These are phyloP conservation scores for Vitis rotundifolia DNA, from an alignment of 164 flowering plant species.

Conservation along the genomic window DNA sequence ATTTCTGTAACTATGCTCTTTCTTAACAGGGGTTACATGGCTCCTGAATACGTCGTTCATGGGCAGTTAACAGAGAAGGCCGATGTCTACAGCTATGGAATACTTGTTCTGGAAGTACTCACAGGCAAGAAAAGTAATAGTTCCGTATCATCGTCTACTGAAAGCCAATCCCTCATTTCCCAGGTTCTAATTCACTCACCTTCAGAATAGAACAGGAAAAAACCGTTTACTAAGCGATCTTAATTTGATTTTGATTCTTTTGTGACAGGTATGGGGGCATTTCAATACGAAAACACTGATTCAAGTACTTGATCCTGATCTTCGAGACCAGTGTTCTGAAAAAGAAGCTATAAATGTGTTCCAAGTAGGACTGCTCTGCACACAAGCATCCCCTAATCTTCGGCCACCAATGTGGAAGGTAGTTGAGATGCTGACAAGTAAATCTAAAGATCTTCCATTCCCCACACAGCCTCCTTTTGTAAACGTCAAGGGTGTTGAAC, in stretches of 20 bases:
- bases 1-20: not conserved
- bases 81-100: slow-evolving; percentile 71
- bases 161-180: slow-evolving; percentile 1
- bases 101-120: slow-evolving; percentile 55
- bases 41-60: slow-evolving; percentile 72
- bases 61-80: slow-evolving; percentile 74
- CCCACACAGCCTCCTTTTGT: slow-evolving; percentile 77
- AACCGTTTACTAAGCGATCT: not conserved
- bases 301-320: slow-evolving; percentile 56
- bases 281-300: slow-evolving; percentile 47
- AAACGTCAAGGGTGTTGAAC: slow-evolving; percentile 65
- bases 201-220: no score
- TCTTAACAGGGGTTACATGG: slow-evolving; percentile 60
- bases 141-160: not conserved
- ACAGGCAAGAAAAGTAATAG: slow-evolving; percentile 50
- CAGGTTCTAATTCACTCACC: slow-evolving; percentile 32
- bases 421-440: slow-evolving; percentile 59
- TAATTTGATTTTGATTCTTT: not conserved
- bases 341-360: slow-evolving; percentile 52
- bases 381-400: slow-evolving; percentile 63
- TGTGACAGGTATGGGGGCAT: slow-evolving; percentile 64
- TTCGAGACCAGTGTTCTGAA: slow-evolving; percentile 31
- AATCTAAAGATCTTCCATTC: slow-evolving; percentile 49
- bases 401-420: slow-evolving; percentile 76
- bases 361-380: slow-evolving; percentile 82